Conservation (phyloP, 2,329 filamentous ascomycete species). For the Lasiodiplodia gonubiensis region DNA sequence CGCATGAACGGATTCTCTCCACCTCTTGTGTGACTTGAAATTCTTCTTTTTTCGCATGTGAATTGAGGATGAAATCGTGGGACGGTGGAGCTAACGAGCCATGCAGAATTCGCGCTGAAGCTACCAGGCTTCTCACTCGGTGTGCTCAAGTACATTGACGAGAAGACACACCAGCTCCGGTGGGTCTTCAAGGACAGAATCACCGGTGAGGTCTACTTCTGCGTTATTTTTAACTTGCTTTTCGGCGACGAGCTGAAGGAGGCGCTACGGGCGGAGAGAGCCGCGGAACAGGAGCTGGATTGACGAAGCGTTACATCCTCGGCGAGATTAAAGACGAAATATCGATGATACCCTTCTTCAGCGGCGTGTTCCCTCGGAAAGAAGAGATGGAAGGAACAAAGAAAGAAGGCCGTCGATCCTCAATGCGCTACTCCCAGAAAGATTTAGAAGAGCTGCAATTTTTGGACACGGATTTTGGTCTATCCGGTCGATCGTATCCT, state of each 20-base stretch:
- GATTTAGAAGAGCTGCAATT: not conserved
- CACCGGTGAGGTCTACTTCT: slow-evolving; percentile 51
- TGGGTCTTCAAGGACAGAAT: slow-evolving; percentile 53
- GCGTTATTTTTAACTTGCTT: slow-evolving; percentile 53
- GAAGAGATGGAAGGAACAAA: not conserved
- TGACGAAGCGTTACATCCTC: slow-evolving; percentile 6
- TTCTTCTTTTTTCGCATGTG: not conserved
- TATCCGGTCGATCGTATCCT: not conserved
- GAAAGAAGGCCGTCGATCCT: not conserved
- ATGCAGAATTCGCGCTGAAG: slow-evolving; percentile 47
- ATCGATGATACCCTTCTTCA: not conserved
- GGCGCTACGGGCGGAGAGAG: slow-evolving; percentile 39
- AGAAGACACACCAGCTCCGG: slow-evolving; percentile 54
- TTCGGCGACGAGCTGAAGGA: slow-evolving; percentile 51
- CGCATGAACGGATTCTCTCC: not conserved
- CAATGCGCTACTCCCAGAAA: not conserved
- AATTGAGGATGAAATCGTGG: not conserved
- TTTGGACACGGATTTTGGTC: not conserved
- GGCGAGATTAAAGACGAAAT: not conserved
- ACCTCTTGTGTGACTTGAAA: not conserved
- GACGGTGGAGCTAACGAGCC: slow-evolving; percentile 1
- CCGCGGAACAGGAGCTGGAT: slow-evolving; percentile 21
- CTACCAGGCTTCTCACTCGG: slow-evolving; percentile 53
- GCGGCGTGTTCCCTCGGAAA: not conserved
- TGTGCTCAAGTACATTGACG: slow-evolving; percentile 54